Evolutionary conservation across 805 yeast genomes (phyloP), one percentile per base, ranked within the genome.

Genomic region (Clavispora fructus): DNA sequence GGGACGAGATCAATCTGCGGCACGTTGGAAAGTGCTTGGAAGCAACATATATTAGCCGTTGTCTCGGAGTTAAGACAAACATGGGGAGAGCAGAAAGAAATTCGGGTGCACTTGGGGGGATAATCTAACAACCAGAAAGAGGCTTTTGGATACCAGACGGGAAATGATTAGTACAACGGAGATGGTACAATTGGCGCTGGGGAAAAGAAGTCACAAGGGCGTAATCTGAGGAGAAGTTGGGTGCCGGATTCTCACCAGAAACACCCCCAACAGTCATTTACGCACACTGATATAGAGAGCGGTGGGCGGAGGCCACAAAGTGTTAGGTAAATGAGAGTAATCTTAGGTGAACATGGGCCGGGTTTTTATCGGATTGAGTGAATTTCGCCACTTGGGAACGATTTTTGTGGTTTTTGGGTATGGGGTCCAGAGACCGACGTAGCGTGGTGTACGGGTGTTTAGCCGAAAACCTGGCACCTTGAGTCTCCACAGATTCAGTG

Each of bases 41-140:
- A 4, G 55, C 47, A n/a, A 55, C 40, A 42, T 49, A 53, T 41
- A 51, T 41, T 32, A 51, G 50, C 35, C 47, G 38, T 11, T 51
- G 54, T 33, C 47, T 49, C 14, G 54, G 50, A 27, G 45, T 45
- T 39, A 55, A 46, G 37, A 53, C 47, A 37, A 42, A 47, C 57
- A 53, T 53, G 28, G 29, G 31, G 30, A 37, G 12, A 37, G 13
- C 16, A 35, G 39, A 13, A 17, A 19, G 39, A 35, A 31, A 10
- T 2, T 9, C 2, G 19, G 37, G 37, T 10, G n/a, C 12, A 33
- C 11, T 9, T 14, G 12, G 12, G 23, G 12, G 37, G 6, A 17
- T 7, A 7, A 11, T 14, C 9, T 8, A 33, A 29, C 31, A 26
- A 23, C 7, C 11, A 16, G 31, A 26, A 25, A 23, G 12, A 17